A percentile compares a stretch with the other conserved stretches of the same genome.
These are phyloP conservation scores for Phialocephala subalpina DNA, from an alignment of 2,329 filamentous ascomycete species.

Conservation along the genomic window DNA sequence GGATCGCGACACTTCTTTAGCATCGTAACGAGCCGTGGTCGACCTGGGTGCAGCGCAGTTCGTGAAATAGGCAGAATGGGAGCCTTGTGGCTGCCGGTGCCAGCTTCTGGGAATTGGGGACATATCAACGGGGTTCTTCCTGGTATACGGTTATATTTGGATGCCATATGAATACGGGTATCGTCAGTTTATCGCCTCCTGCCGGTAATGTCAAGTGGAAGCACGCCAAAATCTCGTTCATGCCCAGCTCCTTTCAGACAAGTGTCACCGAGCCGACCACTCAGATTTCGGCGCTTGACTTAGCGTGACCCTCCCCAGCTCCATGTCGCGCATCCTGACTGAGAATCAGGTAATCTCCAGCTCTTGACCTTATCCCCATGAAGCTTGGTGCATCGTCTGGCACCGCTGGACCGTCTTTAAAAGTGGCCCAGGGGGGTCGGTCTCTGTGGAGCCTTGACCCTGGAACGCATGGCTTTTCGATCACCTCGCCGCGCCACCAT, in stretches of 20 bases:
- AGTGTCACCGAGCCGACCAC: conserved; percentile 26
- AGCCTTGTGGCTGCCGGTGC: conserved; percentile 17
- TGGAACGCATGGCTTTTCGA: background rate
- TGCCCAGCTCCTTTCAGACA: conserved; percentile 9
- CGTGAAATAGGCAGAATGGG: conserved; percentile 1
- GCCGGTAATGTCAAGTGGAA: background rate
- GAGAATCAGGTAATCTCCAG: conserved; percentile 6
- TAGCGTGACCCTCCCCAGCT: background rate
- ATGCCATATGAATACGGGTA: background rate
- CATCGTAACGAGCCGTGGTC: conserved; percentile 4
- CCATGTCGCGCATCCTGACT: conserved; percentile 4
- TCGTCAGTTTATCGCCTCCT: background rate
- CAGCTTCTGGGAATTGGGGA: conserved; percentile 25
- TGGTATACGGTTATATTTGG: background rate
- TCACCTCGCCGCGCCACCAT: conserved; percentile 4
- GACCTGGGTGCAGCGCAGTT: background rate
- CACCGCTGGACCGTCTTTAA: conserved; percentile 9
- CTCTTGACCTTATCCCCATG: conserved; percentile 2
- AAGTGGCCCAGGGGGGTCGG: conserved; percentile 4
- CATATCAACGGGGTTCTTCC: background rate
- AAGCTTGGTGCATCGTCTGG: conserved; percentile 34
- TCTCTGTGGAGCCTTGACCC: background rate
- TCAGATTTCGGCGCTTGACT: conserved; percentile 14
- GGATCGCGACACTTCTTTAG: conserved; percentile 10
- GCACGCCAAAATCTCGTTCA: background rate